Base-by-base conservation (phyloP, 2,329 filamentous ascomycete genomes). In the Ophidiomyces ophidiicola region DNA sequence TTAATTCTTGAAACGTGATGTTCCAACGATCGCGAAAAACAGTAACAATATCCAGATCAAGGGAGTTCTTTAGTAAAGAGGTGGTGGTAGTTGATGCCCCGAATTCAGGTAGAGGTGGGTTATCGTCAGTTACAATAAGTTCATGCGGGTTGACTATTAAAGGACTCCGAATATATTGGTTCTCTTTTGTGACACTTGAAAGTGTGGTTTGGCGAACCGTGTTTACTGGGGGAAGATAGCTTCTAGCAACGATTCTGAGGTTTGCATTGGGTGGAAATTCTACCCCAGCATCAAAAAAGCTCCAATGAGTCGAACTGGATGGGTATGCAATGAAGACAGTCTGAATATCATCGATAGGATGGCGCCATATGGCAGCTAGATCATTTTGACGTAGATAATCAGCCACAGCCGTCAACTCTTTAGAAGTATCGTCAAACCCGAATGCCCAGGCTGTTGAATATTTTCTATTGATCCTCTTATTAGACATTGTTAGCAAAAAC, bases 401-500 rank as follows among this genome's bases (percentile, higher is more conserved):
- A 8, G 52, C 51, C 34, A 60, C 45, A 3, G 39, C 39, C 26
- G 50, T 50, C 7, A 63, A 29, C 2, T 37, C 37, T 6, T 44
- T 18, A 21, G 54, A 48, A 3, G 53, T 59, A 31, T 62, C 55
- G 11, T 49, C 30, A 41, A 51, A 64, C 0, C 55, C 54, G 39
- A 57, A 48, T 18, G 61, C 45, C 52, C 55, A 63, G 24, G 54
- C 55, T 36, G 51, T 58, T 25, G 48, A 48, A 33, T 37, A 44
- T 20, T 43, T 46, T 3, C 21, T 10, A 31, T 54, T 43, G 11
- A 28, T 12, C 8, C 18, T 35, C 42, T 46, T 30, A 6, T 14
- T 6, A 11, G 12, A 29, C 25, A 21, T n/a, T 14, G 18, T n/a
- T n/a, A n/a, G n/a, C n/a, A n/a, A n/a, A n/a, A n/a, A n/a, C n/a